Base-by-base conservation (phyloP, 345 rosid genomes). In the Lepidium didymum region DNA sequence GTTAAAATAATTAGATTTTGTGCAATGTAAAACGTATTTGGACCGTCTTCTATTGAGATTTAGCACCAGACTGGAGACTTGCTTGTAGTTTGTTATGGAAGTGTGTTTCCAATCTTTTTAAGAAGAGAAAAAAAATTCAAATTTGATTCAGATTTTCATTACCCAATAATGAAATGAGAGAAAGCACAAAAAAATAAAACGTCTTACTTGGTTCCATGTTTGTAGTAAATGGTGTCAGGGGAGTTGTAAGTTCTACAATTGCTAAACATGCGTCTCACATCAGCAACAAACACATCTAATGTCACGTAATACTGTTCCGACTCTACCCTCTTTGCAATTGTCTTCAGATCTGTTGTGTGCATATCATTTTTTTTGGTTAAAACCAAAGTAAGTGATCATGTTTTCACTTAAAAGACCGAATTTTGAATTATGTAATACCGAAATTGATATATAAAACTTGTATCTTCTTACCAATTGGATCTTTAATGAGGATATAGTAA, bases 401-500 rank as follows among this genome's bases (percentile, higher is more conserved):
- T 9, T 47, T 62, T 3, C 16, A 33, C 58, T 47, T 10, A 21
- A 10, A 27, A 46, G 8, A 38, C n/a, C 29, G 44, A 21, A 21
- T 49, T 47, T 45, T 43, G 40, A 27, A 43, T n/a, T n/a, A 55
- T 35, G 9, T 8, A 14, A 19, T 37, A 36, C 64, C 47, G n/a
- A 35, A 27, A 37, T 35, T 34, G 13, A 52, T 50, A 56, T 29
- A 19, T 19, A 8, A 37, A 38, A 6, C 43, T 14, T 35, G n/a
- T 68, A 27, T 27, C 77, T 62, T 56, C 73, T 84, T 84, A 95
- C 99, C 99, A 85, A 91, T 84, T 41, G 99, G 98, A 77, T 95
- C 98, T 86, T 89, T 91, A 70, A 95, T 95, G 77, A 95, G 85
- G 69, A 85, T 96, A 76, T 91, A 89, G 78, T 95, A 95, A 85